Evolutionary conservation across 495 filamentous ascomycete genomes (phyloP).

Genomic region (Hyaloscypha variabilis): DNA sequence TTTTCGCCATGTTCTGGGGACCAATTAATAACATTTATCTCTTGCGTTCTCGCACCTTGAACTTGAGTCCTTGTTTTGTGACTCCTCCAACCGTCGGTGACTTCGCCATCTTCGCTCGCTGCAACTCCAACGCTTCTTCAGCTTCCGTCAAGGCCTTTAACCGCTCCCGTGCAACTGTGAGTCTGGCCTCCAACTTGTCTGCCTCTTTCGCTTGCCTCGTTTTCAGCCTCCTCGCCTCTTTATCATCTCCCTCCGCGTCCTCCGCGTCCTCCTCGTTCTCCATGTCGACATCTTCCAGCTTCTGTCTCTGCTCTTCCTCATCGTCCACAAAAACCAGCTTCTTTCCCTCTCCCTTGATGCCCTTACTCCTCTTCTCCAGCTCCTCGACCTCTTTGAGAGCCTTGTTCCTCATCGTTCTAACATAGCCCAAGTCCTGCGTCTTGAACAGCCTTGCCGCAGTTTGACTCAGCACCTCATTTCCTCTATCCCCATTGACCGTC

Average conservation of each 20-base stretch:
- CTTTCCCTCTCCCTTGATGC: conserved; percentile 24
- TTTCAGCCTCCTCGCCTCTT: conserved; percentile 14
- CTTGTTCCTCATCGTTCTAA: conserved; percentile 65
- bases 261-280: conserved; percentile 27
- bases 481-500: conserved; percentile 62
- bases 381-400: conserved; percentile 45
- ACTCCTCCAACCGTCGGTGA: conserved; percentile 68
- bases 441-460: conserved; percentile 87
- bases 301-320: conserved; percentile 21
- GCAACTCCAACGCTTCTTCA: conserved; percentile 76
- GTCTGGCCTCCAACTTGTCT: conserved; percentile 42
- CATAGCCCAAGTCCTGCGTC: conserved; percentile 92
- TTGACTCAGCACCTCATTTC: conserved; percentile 58
- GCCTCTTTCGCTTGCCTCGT: conserved; percentile 27
- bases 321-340: conserved; percentile 31
- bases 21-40: conserved; percentile 47
- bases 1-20: conserved; percentile 28
- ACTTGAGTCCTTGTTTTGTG: conserved; percentile 81
- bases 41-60: conserved; percentile 83
- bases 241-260: conserved; percentile 34
- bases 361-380: conserved; percentile 47
- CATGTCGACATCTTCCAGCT: conserved; percentile 15
- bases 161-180: conserved; percentile 68
- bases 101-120: conserved; percentile 80
- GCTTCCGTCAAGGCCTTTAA: conserved; percentile 70